Conservation (phyloP, 176 grass and related monocot species). For the Hordeum marinum region DNA sequence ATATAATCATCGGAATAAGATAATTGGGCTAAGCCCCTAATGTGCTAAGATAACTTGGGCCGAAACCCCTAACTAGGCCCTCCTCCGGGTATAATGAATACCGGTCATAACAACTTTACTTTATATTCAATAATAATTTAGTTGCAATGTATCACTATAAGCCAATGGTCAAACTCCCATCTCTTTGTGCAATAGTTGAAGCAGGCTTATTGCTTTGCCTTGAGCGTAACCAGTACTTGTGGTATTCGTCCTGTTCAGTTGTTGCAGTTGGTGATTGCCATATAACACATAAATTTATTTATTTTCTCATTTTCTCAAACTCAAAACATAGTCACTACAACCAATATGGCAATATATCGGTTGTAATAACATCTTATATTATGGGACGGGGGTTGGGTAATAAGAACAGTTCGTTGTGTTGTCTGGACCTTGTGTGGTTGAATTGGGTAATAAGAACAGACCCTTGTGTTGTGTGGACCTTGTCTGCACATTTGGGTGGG, state of each 20-base stretch:
- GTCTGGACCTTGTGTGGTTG: background rate
- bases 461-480: background rate
- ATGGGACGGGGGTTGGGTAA: background rate
- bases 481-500: background rate
- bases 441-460: too few relatives aligned
- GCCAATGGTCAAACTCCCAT: background rate
- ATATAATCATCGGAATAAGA: too few relatives aligned
- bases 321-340: background rate
- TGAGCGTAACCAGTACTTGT: background rate
- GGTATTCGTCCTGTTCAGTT: conserved; percentile 12
- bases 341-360: too few relatives aligned
- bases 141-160: background rate
- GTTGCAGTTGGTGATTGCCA: conserved; percentile 4
- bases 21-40: too few relatives aligned
- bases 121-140: background rate
- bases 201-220: conserved; percentile 5
- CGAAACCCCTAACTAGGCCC: too few relatives aligned
- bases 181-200: background rate
- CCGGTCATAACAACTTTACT: too few relatives aligned
- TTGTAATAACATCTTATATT: too few relatives aligned
- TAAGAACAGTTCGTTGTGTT: background rate
- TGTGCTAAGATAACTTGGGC: too few relatives aligned
- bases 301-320: background rate
- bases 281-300: background rate
- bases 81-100: too few relatives aligned